Conservation (phyloP, 495 filamentous ascomycete genomes). For the Astrothelium macrocarpum region DNA sequence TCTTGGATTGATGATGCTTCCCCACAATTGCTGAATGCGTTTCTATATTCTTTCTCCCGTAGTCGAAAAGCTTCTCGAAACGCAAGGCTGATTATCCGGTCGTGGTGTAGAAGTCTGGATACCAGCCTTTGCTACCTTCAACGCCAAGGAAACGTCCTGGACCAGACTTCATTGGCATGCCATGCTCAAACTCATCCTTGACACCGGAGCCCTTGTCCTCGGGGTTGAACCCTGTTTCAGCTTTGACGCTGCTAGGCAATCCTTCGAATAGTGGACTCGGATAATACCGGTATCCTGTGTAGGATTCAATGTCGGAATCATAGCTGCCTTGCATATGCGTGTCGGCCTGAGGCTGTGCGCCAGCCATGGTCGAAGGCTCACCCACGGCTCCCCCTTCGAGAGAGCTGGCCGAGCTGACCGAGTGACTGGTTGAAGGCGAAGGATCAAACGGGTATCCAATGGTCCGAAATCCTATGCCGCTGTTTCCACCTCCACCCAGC, state of each 20-base stretch:
- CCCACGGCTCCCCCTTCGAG: slow-evolving; percentile 27
- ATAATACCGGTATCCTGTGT: slow-evolving; percentile 29
- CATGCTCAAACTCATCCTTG: slow-evolving; percentile 27
- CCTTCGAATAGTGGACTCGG: slow-evolving; percentile 26
- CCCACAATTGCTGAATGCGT: neutral
- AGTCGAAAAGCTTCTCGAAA: neutral
- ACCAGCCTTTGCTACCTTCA: slow-evolving; percentile 28
- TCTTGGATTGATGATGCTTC: neutral
- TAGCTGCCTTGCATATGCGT: slow-evolving; percentile 27
- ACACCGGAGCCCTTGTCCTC: slow-evolving; percentile 18
- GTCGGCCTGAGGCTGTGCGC: slow-evolving; percentile 13
- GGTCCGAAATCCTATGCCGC: slow-evolving; percentile 7
- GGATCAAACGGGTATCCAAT: slow-evolving; percentile 24
- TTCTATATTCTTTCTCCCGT: neutral
- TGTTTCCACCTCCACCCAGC: slow-evolving; percentile 3
- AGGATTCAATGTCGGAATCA: slow-evolving; percentile 20
- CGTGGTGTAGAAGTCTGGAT: slow-evolving; percentile 21
- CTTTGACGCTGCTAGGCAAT: slow-evolving; percentile 12
- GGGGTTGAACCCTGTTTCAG: slow-evolving; percentile 7
- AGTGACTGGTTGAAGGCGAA: slow-evolving; percentile 23
- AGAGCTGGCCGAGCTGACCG: slow-evolving; percentile 29
- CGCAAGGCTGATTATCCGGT: neutral
- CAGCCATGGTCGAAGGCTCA: slow-evolving; percentile 15
- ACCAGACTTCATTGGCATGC: slow-evolving; percentile 16
- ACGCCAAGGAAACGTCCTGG: slow-evolving; percentile 29